Conservation (phyloP, 306 rosid genomes). For the Trifolium repens region DNA sequence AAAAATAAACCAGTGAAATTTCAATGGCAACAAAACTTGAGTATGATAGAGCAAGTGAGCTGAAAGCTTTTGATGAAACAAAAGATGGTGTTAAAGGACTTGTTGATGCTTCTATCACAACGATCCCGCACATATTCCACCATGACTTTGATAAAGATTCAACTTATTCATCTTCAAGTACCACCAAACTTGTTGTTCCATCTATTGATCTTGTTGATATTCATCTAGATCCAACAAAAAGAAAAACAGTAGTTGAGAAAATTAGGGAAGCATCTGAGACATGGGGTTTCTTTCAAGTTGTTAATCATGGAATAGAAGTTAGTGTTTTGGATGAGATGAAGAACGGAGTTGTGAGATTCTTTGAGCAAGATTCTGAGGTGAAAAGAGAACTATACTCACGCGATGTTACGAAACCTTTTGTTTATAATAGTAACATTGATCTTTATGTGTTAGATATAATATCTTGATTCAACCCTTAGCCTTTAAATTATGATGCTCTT, state of each 20-base stretch:
- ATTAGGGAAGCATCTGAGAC: conserved; percentile 43
- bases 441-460: conserved; percentile 12
- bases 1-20: background rate
- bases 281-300: conserved; percentile 57
- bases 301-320: conserved; percentile 51
- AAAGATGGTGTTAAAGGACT: conserved; percentile 68
- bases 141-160: background rate
- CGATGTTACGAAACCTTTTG: conserved; percentile 33
- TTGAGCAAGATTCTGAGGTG: conserved; percentile 49
- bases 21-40: background rate
- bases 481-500: too few species aligned
- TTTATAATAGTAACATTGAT: conserved; percentile 50
- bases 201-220: conserved; percentile 33
- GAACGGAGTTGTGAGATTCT: conserved; percentile 45
- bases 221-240: background rate
- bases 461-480: too few species aligned
- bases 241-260: conserved; percentile 31
- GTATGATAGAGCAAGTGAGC: conserved; percentile 47
- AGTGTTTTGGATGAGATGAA: conserved; percentile 47
- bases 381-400: conserved; percentile 47
- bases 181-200: conserved; percentile 32
- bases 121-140: conserved; percentile 56
- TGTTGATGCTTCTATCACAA: conserved; percentile 56
- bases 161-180: background rate
- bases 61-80: conserved; percentile 57